phyloP scores from a whole-genome alignment of 768 basidiomycete genomes.

The Hericium erinaceus region DNA sequence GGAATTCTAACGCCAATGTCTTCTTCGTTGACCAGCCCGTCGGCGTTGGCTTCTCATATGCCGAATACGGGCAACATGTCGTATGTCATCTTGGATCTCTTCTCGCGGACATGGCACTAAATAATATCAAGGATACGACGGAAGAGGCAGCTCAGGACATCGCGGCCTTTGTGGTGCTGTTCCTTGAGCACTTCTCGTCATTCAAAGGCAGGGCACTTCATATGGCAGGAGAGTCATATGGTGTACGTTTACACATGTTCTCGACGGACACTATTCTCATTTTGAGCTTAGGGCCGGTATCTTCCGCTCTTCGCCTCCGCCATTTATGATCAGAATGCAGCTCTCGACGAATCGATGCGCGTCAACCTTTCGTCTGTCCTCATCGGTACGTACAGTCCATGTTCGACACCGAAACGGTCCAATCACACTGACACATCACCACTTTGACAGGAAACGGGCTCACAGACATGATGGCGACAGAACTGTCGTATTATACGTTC shows the following conservation, averaged over 20 bases:
- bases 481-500: slow-evolving; percentile 40
- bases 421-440: no score
- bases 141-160: slow-evolving; percentile 65
- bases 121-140: slow-evolving; percentile 38
- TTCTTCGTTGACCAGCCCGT: slow-evolving; percentile 37
- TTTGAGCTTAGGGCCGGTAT: slow-evolving; percentile 36
- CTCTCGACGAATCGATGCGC: slow-evolving; percentile 35
- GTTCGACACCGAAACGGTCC: no score
- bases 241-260: slow-evolving; percentile 23
- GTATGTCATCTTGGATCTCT: slow-evolving; percentile 25
- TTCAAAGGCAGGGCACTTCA: slow-evolving; percentile 53
- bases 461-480: slow-evolving; percentile 30
- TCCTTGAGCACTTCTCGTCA: slow-evolving; percentile 64
- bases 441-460: slow-evolving; percentile 32
- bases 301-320: slow-evolving; percentile 41
- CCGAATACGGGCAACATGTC: slow-evolving; percentile 52
- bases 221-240: slow-evolving; percentile 41
- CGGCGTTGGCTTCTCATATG: slow-evolving; percentile 30
- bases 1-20: slow-evolving; percentile 60
- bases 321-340: slow-evolving; percentile 39
- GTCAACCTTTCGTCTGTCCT: slow-evolving; percentile 41
- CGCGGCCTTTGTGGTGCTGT: slow-evolving; percentile 60
- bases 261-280: neutral
- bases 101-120: neutral
- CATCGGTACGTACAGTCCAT: slow-evolving; percentile 39